Percentiles rank a stretch among this genome's conserved stretches.
Evolutionary conservation across 345 rosid genomes (phyloP).

Genomic region (Odontarrhena argentea): DNA sequence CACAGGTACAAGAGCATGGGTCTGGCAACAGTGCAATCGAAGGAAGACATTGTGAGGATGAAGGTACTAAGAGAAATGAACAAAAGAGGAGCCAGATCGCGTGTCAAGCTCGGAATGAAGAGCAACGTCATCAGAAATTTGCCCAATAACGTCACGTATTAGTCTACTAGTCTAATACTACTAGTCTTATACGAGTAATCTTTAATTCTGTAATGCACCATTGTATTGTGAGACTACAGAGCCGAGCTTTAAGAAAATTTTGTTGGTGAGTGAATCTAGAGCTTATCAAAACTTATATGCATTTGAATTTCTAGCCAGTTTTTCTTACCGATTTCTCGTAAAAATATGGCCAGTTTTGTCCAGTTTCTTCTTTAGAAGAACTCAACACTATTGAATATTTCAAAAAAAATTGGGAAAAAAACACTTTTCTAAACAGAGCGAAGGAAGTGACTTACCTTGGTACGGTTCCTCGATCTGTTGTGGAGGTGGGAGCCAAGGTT

Average conservation of each 20-base stretch:
- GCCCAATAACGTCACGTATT: conserved; percentile 77
- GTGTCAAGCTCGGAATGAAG: conserved; percentile 77
- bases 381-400: not conserved
- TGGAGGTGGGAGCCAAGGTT: too few species aligned
- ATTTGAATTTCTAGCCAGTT: not conserved
- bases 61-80: conserved; percentile 83
- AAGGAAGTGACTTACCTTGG: too few species aligned
- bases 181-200: not conserved
- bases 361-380: not conserved
- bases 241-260: not conserved
- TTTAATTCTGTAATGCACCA: not conserved
- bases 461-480: too few species aligned
- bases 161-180: conserved; percentile 27
- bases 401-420: too few species aligned
- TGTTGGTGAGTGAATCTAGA: not conserved
- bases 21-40: conserved; percentile 78
- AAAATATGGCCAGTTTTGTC: conserved; percentile 7
- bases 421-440: too few species aligned
- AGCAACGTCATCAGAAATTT: conserved; percentile 76
- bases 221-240: not conserved
- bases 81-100: conserved; percentile 59
- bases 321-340: not conserved
- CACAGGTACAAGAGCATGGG: conserved; percentile 91
- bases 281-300: conserved; percentile 2
- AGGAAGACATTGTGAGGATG: conserved; percentile 78